Conservation (phyloP, 345 rosid genomes). For the Acer negundo region DNA sequence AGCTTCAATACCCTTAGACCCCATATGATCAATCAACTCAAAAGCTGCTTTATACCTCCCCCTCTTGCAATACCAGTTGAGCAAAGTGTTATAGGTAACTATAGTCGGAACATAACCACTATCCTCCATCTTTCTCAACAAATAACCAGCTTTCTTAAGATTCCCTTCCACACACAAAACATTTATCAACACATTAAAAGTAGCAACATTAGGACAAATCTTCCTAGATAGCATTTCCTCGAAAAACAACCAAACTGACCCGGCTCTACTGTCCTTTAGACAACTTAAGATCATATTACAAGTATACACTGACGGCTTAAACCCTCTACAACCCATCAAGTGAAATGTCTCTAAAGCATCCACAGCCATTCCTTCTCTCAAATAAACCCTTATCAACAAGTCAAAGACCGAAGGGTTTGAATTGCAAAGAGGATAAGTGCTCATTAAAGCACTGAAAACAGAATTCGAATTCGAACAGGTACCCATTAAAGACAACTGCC, state of each 20-base stretch:
- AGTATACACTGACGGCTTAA: slow-evolving; percentile 68
- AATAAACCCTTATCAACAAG: slow-evolving; percentile 66
- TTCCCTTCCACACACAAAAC: slow-evolving; percentile 67
- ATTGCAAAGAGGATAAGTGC: slow-evolving; percentile 71
- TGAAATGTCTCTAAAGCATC: slow-evolving; percentile 61
- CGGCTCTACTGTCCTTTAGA: slow-evolving; percentile 45
- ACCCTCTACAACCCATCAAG: slow-evolving; percentile 65
- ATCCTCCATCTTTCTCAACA: slow-evolving; percentile 80
- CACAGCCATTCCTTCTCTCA: slow-evolving; percentile 56
- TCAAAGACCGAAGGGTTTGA: slow-evolving; percentile 94
- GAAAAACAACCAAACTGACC: slow-evolving; percentile 67
- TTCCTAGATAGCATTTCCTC: slow-evolving; percentile 65
- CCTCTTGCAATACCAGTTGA: slow-evolving; percentile 79
- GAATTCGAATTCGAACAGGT: slow-evolving; percentile 47
- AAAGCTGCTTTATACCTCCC: slow-evolving; percentile 63
- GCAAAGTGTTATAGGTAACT: slow-evolving; percentile 78
- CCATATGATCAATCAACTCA: slow-evolving; percentile 72
- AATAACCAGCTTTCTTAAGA: slow-evolving; percentile 62
- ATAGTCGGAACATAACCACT: slow-evolving; percentile 68
- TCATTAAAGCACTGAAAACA: slow-evolving; percentile 68
- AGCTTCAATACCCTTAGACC: slow-evolving; percentile 61
- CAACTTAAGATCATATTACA: slow-evolving; percentile 68
- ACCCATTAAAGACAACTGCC: slow-evolving; percentile 50
- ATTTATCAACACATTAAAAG: slow-evolving; percentile 83
- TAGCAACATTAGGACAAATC: slow-evolving; percentile 77